A percentile compares a stretch with the other conserved stretches of the same genome.
These are phyloP conservation scores for Colletotrichum sp. DNA, from an alignment of 2,329 filamentous ascomycete species.

Conservation along the genomic window DNA sequence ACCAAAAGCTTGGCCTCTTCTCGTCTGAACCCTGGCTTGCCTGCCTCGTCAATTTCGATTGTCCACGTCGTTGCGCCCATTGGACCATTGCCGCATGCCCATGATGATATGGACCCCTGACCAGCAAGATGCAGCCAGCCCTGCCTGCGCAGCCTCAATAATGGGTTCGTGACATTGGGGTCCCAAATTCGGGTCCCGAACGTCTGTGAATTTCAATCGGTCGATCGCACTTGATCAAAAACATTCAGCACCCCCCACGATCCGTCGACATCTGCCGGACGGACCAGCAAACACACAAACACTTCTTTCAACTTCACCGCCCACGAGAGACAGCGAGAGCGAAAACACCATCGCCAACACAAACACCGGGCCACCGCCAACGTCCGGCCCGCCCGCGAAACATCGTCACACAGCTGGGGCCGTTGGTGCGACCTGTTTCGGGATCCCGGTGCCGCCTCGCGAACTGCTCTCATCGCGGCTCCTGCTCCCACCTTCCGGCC, in stretches of 20 bases:
- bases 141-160: neutral
- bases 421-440: constrained; percentile 10
- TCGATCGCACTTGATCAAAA: neutral
- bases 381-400: neutral
- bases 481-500: neutral
- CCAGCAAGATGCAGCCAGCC: neutral
- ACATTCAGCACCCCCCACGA: neutral
- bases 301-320: neutral
- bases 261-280: neutral
- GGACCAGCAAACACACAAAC: neutral
- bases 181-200: neutral
- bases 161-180: neutral
- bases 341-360: neutral
- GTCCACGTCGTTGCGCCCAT: neutral
- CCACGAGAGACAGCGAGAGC: neutral
- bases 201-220: neutral
- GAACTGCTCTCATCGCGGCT: neutral
- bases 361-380: neutral
- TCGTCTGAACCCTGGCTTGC: constrained; percentile 3
- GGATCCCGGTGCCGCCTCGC: neutral
- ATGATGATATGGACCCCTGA: neutral
- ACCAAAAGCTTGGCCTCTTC: constrained; percentile 16
- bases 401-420: neutral
- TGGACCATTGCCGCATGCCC: neutral
- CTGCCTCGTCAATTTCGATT: neutral